phyloP scores from a whole-genome alignment of 2,329 filamentous ascomycete species.

The Cercospora zeina region DNA sequence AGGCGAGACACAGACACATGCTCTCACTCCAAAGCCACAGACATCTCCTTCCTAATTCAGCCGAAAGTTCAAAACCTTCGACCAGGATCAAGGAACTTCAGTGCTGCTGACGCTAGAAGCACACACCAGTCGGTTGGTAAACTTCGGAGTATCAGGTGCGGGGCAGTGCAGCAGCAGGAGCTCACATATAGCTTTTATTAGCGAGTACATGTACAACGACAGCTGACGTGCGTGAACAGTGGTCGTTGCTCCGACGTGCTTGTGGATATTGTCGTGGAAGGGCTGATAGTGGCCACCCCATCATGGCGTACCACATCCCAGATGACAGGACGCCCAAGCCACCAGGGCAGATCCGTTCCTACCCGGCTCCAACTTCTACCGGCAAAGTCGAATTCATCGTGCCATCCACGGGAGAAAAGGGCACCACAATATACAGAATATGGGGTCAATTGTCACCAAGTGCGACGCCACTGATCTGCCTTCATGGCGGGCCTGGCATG shows the following conservation, averaged over 20 bases:
- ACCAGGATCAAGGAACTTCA: slow-evolving; percentile 7
- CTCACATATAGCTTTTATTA: neutral
- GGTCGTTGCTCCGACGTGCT: neutral
- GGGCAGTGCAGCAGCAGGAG: neutral
- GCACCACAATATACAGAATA: slow-evolving; percentile 46
- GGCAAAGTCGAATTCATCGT: slow-evolving; percentile 40
- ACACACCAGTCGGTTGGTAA: slow-evolving; percentile 1
- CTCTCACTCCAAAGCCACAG: neutral
- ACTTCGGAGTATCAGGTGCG: slow-evolving; percentile 2
- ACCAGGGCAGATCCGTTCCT: slow-evolving; percentile 31
- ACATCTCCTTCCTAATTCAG: slow-evolving; percentile 8
- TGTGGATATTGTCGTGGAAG: neutral
- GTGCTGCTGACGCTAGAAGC: neutral
- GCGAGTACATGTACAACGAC: neutral
- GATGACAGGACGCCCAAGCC: slow-evolving; percentile 18
- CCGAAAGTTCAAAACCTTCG: slow-evolving; percentile 1
- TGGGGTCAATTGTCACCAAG: slow-evolving; percentile 41
- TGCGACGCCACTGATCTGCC: slow-evolving; percentile 40
- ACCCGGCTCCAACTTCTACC: slow-evolving; percentile 33
- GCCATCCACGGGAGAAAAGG: slow-evolving; percentile 39
- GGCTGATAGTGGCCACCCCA: neutral
- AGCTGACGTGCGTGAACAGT: neutral
- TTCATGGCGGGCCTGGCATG: slow-evolving; percentile 53
- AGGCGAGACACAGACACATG: neutral
- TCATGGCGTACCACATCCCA: slow-evolving; percentile 20